Evolutionary conservation across 768 basidiomycete species (phyloP).

Genomic region (Russula ochroleuca): DNA sequence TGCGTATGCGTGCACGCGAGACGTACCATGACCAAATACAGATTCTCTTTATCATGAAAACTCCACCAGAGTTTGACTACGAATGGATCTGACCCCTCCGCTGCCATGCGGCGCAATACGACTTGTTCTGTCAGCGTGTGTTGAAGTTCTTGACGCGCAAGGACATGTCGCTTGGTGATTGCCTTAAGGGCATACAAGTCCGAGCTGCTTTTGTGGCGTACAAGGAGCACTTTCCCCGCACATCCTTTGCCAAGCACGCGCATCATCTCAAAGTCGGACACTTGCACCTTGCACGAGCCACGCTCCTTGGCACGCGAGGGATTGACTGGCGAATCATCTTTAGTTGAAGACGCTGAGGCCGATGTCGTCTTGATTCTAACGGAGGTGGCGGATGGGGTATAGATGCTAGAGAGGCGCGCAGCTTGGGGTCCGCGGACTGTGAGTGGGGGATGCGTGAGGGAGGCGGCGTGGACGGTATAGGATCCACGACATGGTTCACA

Average conservation of each 20-base stretch:
- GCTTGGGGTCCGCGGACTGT: conserved; percentile 72
- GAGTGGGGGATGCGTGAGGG: conserved; percentile 61
- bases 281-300: conserved; percentile 72
- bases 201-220: conserved; percentile 66
- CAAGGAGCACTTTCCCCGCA: conserved; percentile 93
- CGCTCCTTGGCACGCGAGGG: too few relatives aligned
- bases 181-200: conserved; percentile 92
- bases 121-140: conserved; percentile 97
- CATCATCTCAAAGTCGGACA: conserved; percentile 97
- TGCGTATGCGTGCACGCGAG: conserved; percentile 17
- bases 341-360: too few relatives aligned
- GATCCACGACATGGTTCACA: conserved; percentile 17
- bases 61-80: conserved; percentile 96
- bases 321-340: too few relatives aligned
- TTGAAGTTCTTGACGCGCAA: conserved; percentile 93
- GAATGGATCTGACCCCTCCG: conserved; percentile 84
- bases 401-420: conserved; percentile 54
- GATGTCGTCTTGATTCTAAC: conserved; percentile 37
- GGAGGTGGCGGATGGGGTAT: conserved; percentile 44
- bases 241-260: conserved; percentile 95
- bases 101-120: conserved; percentile 91
- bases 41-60: conserved; percentile 96
- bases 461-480: conserved; percentile 27
- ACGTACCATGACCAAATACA: conserved; percentile 91
- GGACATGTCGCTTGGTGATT: conserved; percentile 94